A percentile compares a stretch with the other conserved stretches of the same genome.
phyloP scores from a whole-genome alignment of 139 green algal species.

The Pseudopediastrum boryanum region DNA sequence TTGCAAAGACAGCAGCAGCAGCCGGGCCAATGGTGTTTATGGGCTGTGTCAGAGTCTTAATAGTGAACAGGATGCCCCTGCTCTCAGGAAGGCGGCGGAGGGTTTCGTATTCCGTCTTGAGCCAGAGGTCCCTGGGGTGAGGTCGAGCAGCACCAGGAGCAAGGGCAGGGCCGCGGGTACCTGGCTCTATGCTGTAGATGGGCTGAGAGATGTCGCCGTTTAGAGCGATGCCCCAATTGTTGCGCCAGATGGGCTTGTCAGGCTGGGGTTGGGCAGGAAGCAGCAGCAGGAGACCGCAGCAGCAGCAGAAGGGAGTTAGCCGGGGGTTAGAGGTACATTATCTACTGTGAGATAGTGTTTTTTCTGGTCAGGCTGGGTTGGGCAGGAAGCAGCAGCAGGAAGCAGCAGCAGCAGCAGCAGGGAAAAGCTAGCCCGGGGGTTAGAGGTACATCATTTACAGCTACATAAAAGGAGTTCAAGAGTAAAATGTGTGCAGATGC shows the following conservation, averaged over 20 bases:
- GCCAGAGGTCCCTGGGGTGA: background rate
- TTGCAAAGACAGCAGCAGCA: conserved; percentile 2
- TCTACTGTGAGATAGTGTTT: too few species aligned
- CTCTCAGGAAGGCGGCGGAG: conserved; percentile 24
- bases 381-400: too few species aligned
- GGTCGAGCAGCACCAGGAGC: background rate
- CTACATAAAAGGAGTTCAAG: too few species aligned
- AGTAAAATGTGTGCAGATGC: too few species aligned
- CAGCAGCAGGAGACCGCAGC: too few species aligned
- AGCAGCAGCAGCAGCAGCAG: too few species aligned
- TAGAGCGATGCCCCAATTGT: conserved; percentile 37
- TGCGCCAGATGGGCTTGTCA: conserved; percentile 35
- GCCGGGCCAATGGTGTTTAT: background rate
- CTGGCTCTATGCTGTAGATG: background rate
- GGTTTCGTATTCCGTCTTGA: conserved; percentile 40
- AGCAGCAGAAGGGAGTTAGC: too few species aligned
- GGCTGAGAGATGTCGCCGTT: conserved; percentile 24
- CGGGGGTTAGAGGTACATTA: too few species aligned
- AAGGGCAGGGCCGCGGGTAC: background rate
- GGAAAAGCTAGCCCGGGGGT: too few species aligned
- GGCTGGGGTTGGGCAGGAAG: too few species aligned
- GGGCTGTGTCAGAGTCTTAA: conserved; percentile 29
- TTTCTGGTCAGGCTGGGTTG: too few species aligned
- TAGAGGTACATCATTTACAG: too few species aligned
- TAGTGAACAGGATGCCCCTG: conserved; percentile 32